Conservation (phyloP, 352 stramenopile species). For the Globisporangium yorkense region DNA sequence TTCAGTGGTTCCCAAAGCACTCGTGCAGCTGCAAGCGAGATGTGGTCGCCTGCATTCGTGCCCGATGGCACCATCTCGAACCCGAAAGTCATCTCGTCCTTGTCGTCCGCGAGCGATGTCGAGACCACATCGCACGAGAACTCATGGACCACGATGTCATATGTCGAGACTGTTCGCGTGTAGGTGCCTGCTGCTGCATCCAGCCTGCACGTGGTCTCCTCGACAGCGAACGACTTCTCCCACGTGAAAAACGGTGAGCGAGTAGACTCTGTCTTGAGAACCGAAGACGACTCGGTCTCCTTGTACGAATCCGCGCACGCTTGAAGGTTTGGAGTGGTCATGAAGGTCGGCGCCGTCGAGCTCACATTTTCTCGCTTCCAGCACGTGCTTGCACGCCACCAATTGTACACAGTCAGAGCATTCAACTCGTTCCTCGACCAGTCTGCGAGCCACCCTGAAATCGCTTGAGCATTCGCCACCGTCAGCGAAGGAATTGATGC, state of each 20-base stretch:
- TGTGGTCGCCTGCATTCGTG: conserved; percentile 11
- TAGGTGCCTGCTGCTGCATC: conserved; percentile 20
- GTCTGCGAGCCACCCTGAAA: conserved; percentile 28
- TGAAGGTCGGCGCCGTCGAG: conserved; percentile 8
- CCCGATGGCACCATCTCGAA: conserved; percentile 40
- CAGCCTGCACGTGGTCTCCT: conserved; percentile 20
- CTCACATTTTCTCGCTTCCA: conserved; percentile 26
- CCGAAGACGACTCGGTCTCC: conserved; percentile 25
- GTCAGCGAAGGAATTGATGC: conserved; percentile 18
- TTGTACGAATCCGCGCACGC: conserved; percentile 20
- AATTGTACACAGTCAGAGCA: conserved; percentile 32
- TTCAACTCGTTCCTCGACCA: conserved; percentile 40
- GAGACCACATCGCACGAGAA: conserved; percentile 45
- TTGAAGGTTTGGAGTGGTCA: conserved; percentile 6
- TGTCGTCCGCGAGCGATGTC: conserved; percentile 39
- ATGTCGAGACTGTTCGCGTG: conserved; percentile 25
- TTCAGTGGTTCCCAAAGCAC: conserved; percentile 40
- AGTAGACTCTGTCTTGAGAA: conserved; percentile 7
- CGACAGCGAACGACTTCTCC: conserved; percentile 29
- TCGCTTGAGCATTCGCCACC: conserved; percentile 14
- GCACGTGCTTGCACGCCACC: conserved; percentile 47
- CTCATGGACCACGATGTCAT: conserved; percentile 19
- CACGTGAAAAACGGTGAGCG: conserved; percentile 39
- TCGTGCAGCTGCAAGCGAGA: conserved; percentile 29
- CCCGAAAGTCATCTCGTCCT: conserved; percentile 27